phyloP scores from a whole-genome alignment of 495 filamentous ascomycete species.

The Amphirosellinia nigrospora region DNA sequence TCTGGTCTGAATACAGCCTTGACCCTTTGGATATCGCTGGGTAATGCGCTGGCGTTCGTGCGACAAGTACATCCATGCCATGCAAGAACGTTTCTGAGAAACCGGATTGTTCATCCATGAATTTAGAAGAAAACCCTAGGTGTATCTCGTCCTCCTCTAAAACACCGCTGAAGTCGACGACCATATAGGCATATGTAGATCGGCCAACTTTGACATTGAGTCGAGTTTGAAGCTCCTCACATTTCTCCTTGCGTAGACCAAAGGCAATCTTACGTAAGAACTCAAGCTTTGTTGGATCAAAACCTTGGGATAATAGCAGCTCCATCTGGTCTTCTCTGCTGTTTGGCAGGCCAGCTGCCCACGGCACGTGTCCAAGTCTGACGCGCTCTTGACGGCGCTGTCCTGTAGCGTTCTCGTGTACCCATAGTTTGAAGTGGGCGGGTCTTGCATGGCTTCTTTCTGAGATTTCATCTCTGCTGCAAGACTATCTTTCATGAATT shows the following conservation, averaged over 20 bases:
- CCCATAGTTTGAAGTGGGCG: constrained; percentile 61
- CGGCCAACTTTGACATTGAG: constrained; percentile 73
- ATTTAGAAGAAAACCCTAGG: constrained; percentile 75
- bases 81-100: constrained; percentile 67
- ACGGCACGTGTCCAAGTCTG: constrained; percentile 43
- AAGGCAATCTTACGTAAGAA: constrained; percentile 65
- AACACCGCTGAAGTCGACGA: constrained; percentile 76
- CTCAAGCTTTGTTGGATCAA: constrained; percentile 62
- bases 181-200: constrained; percentile 81
- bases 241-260: constrained; percentile 61
- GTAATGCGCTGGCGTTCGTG: constrained; percentile 80
- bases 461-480: constrained; percentile 64
- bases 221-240: constrained; percentile 60
- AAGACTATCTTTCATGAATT: constrained; percentile 66
- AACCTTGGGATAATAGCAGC: constrained; percentile 68
- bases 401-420: constrained; percentile 48
- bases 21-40: constrained; percentile 84
- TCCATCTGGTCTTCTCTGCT: constrained; percentile 57
- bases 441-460: constrained; percentile 59
- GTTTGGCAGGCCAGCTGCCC: constrained; percentile 61
- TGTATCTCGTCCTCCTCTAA: constrained; percentile 79
- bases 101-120: constrained; percentile 56
- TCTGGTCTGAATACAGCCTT: constrained; percentile 64
- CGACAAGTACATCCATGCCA: constrained; percentile 79
- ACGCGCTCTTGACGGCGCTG: constrained; percentile 43